Evolutionary conservation across 176 grass and related monocot genomes (phyloP), one percentile per base, ranked within the genome.

Genomic region (Chloris gayana): DNA sequence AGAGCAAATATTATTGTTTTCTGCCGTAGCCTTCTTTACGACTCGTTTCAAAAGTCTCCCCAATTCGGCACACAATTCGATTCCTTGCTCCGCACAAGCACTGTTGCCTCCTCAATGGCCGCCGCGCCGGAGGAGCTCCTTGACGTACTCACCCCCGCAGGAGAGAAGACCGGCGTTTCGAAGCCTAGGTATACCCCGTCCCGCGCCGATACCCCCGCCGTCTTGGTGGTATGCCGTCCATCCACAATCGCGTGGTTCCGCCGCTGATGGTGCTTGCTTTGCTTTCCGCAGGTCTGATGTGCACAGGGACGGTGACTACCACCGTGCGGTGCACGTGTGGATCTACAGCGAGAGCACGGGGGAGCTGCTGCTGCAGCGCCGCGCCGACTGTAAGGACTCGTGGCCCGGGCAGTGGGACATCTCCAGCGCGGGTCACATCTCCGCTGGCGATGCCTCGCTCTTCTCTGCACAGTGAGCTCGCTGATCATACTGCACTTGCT

Each of bases 391-490:
- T 81, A 98, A 94, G 90, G 95, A 92, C 71, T 94, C 95, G 50
- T 98, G 95, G 95, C 95, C 95, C 14, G 92, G 88, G 14, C 84
- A 71, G 80, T 98, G 95, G 95, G 95, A 98, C 63, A 91, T 93
- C 77, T 98, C 95, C 63, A 94, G 90, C 82, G 88, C 92, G 2
- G 95, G 92, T 14, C 95, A 98, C 75, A 89, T 98, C 54, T 94
- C 95, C 12, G 84, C 88, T 1, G 95, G 95, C 9, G 95, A 93
- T 70, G 91, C 92, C n/a, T 98, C 95, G 9, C 92, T 98, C 69
- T 85, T 82, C 32, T 94, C 87, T 25, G 95, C 95, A 64, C 84
- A 87, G 95, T 94, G 81, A 82, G 80, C 63, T 33, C 41, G 33
- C 69, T 64, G 9, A 19, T 59, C 35, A n/a, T n/a, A n/a, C n/a